These are phyloP conservation scores for Cynanchum wilfordii DNA, from an alignment of 257 asterid species.

Conservation along the genomic window DNA sequence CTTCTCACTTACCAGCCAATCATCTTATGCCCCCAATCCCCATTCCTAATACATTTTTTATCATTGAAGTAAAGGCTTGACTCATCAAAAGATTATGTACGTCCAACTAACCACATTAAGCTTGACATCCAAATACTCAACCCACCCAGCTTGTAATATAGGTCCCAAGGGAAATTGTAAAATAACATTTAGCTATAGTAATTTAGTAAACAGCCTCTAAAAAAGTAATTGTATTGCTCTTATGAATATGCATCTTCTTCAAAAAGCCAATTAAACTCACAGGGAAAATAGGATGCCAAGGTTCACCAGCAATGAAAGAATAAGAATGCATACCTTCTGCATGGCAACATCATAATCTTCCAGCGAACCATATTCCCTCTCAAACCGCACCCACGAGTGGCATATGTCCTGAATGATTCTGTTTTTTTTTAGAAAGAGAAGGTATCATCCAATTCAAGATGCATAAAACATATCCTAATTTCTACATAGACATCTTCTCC, in stretches of 20 bases:
- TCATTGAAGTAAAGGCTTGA: not conserved
- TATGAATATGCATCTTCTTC: not conserved
- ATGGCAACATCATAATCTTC: slow-evolving; percentile 79
- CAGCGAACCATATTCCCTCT: slow-evolving; percentile 82
- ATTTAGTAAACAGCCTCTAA: not conserved
- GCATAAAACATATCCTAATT: slow-evolving; percentile 12
- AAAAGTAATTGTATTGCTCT: not conserved
- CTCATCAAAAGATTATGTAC: not conserved
- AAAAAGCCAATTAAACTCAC: not conserved
- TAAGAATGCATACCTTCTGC: slow-evolving; percentile 55
- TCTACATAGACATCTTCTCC: not conserved
- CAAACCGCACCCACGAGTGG: slow-evolving; percentile 86
- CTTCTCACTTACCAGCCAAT: not conserved
- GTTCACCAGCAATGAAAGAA: not conserved
- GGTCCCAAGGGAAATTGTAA: not conserved
- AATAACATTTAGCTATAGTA: not conserved
- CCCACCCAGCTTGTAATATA: not conserved
- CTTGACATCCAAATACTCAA: not conserved
- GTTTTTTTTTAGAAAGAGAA: slow-evolving; percentile 64
- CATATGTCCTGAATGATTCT: slow-evolving; percentile 95
- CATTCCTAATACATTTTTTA: not conserved
- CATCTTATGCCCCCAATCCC: not conserved
- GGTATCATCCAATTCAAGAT: slow-evolving; percentile 63
- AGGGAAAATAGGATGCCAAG: not conserved
- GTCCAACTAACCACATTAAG: not conserved